Conservation (phyloP, 495 filamentous ascomycete species). For the Penicillium antarcticum region DNA sequence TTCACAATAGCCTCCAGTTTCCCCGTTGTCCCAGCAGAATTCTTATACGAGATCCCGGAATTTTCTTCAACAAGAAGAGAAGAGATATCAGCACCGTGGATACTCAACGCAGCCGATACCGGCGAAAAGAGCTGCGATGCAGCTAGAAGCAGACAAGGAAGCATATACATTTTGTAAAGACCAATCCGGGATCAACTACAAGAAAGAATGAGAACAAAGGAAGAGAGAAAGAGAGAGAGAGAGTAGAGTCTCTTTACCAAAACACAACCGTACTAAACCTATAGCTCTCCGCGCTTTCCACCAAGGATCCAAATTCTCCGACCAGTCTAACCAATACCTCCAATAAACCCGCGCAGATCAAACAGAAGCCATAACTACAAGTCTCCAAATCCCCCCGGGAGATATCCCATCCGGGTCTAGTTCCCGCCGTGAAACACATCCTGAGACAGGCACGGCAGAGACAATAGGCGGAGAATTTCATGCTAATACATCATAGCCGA, state of each 20-base stretch:
- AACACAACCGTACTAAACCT: no score
- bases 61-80: constrained; percentile 64
- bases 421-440: not conserved
- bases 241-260: no score
- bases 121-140: constrained; percentile 21
- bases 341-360: no score
- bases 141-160: constrained; percentile 18
- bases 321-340: no score
- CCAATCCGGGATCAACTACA: no score
- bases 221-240: not conserved
- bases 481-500: no score
- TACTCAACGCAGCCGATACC: constrained; percentile 48
- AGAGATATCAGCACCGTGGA: constrained; percentile 72
- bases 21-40: constrained; percentile 45
- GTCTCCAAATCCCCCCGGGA: not conserved
- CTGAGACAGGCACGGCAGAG: not conserved
- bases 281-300: no score
- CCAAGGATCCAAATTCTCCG: no score
- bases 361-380: no score
- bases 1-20: constrained; percentile 62
- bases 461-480: no score
- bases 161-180: constrained; percentile 7
- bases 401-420: not conserved
- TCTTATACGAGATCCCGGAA: constrained; percentile 58
- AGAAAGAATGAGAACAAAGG: no score